Base-by-base conservation (phyloP, 768 basidiomycete genomes). In the Tricholoma matsutake region DNA sequence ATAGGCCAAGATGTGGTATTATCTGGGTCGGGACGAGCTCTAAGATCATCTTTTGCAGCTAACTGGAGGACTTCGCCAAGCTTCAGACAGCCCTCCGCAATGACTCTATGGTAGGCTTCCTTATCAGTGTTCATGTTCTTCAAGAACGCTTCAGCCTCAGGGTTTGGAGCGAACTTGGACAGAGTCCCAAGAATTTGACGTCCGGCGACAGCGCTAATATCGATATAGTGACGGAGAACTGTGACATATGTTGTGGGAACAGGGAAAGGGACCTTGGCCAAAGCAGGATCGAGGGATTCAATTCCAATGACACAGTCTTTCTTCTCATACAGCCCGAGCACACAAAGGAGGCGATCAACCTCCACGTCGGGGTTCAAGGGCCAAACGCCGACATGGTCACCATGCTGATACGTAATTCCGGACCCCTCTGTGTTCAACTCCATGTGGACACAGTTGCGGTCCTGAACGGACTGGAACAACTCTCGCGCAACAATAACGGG, bases 211-310 rank as follows among this genome's bases (percentile, higher is more conserved):
- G 96, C 93, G 67, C 89, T 94, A 72, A 98, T 94, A 71, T 99
- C 96, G 72, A 98, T 88, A 75, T 99, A 99, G 78, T 98, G 92
- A 37, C 95, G 88, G 63, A 99, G 86, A 64, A 98, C 94, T 53
- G 94, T 90, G 61, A 81, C 85, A 68, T 97, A 98, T 7, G 96
- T 98, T 1, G 96, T 95, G 1, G 96, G 96, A 18, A 95, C 91
- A 11, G 97, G 96, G 88, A 98, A 99, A 16, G 96, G 96, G 60
- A 98, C 96, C 75, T 98, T 98, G 60, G 96, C 96, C 31, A 99
- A 83, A 14, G 96, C 94, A 18, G 97, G 96, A 70, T 99, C 96
- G 61, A 98, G 86, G n/a, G 94, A 96, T 71, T 95, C 94, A 61
- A 99, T 94, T 64, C 88, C 86, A 68, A 99, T 93, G 53, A 94